Conservation (phyloP, 2,329 filamentous ascomycete species). For the Fusarium beomiforme region DNA sequence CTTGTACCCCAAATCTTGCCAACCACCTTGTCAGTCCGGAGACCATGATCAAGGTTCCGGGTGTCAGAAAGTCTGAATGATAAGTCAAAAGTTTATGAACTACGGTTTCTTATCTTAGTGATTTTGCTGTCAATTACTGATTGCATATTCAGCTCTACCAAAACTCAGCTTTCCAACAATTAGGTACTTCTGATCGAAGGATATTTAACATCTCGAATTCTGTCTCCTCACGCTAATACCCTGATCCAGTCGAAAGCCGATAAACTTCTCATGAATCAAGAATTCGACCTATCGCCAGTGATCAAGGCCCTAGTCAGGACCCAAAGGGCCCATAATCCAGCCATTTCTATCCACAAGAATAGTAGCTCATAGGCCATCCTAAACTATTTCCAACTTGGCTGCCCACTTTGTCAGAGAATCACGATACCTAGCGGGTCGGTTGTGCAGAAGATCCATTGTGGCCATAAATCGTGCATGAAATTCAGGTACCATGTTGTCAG, state of each 20-base stretch:
- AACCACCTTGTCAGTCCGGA: conserved; percentile 27
- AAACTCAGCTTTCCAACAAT: neutral
- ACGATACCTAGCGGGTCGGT: conserved; percentile 40
- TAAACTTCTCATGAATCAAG: conserved; percentile 31
- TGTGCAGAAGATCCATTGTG: conserved; percentile 41
- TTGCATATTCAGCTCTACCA: neutral
- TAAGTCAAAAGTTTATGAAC: neutral
- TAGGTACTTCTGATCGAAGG: neutral
- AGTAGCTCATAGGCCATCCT: conserved; percentile 15
- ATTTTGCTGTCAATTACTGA: neutral
- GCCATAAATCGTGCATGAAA: conserved; percentile 37
- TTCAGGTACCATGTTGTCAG: conserved; percentile 38
- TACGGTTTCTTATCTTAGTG: neutral
- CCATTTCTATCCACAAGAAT: conserved; percentile 31
- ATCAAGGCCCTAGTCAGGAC: conserved; percentile 22
- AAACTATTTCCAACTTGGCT: conserved; percentile 27
- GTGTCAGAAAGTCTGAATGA: neutral
- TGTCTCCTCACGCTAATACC: neutral
- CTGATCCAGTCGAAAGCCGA: conserved; percentile 27
- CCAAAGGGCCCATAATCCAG: conserved; percentile 32
- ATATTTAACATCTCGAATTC: neutral
- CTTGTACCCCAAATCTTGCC: conserved; percentile 13
- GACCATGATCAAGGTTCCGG: conserved; percentile 20
- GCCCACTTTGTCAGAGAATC: conserved; percentile 27
- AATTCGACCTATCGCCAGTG: conserved; percentile 26